Evolutionary conservation across 352 stramenopile species (phyloP).

Genomic region (Phytophthora pistaciae): DNA sequence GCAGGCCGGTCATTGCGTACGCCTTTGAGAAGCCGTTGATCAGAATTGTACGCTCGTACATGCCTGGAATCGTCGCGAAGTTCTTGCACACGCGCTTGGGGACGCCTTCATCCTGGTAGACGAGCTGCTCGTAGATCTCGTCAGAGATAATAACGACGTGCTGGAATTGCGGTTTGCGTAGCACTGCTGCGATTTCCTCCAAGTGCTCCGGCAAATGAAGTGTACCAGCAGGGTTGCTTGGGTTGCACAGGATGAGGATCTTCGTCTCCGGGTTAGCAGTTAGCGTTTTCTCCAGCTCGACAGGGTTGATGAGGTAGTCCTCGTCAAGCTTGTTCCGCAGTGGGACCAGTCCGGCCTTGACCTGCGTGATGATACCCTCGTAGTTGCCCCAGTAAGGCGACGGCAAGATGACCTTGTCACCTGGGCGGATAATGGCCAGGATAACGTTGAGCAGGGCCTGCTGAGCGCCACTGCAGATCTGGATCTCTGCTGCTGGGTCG

Average conservation of each 20-base stretch:
- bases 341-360: conserved; percentile 88
- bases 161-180: conserved; percentile 64
- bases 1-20: conserved; percentile 96
- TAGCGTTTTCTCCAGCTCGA: conserved; percentile 80
- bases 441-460: conserved; percentile 94
- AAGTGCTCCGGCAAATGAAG: conserved; percentile 71
- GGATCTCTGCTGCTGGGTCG: conserved; percentile 88
- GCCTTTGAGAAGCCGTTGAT: conserved; percentile 98
- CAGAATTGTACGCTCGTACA: conserved; percentile 94
- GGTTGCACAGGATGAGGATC: conserved; percentile 96
- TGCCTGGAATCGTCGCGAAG: conserved; percentile 76
- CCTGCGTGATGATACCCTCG: conserved; percentile 94
- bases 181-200: conserved; percentile 56
- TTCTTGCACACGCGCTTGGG: conserved; percentile 64
- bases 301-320: conserved; percentile 92
- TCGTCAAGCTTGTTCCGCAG: conserved; percentile 91
- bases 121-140: conserved; percentile 97
- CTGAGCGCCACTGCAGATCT: conserved; percentile 96
- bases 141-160: conserved; percentile 93
- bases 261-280: conserved; percentile 75
- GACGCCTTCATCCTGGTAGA: conserved; percentile 85
- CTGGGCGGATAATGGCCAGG: conserved; percentile 86
- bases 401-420: conserved; percentile 97
- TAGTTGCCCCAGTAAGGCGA: conserved; percentile 98
- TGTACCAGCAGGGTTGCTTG: conserved; percentile 95